Percentiles rank a stretch among this genome's conserved stretches.
Evolutionary conservation across 495 filamentous ascomycete species (phyloP).

Genomic region (Hypoxylon crocopeplum): DNA sequence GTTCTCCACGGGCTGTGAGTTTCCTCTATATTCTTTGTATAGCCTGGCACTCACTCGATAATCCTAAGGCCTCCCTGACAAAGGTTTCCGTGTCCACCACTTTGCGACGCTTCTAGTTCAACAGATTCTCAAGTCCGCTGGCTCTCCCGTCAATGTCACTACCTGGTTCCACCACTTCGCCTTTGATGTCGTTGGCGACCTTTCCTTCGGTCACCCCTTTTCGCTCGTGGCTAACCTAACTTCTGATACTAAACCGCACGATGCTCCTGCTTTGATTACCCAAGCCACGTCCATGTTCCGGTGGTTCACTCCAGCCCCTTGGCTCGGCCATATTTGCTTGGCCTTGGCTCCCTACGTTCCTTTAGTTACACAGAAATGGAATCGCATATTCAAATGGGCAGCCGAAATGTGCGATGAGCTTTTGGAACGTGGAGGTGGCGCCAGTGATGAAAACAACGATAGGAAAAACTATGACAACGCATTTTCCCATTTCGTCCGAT

Average conservation of each 20-base stretch:
- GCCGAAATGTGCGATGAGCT: background rate
- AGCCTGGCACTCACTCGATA: too few species aligned
- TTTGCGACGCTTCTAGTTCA: background rate
- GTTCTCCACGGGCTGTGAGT: background rate
- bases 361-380: slow-evolving; percentile 2
- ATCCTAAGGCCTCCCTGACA: background rate
- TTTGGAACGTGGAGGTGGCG: background rate
- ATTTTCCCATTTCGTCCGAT: slow-evolving; percentile 2
- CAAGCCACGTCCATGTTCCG: slow-evolving; percentile 3
- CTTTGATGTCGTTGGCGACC: slow-evolving; percentile 62
- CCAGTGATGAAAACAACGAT: background rate
- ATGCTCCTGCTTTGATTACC: background rate
- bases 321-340: background rate
- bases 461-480: background rate
- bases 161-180: slow-evolving; percentile 55
- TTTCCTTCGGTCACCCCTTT: slow-evolving; percentile 57
- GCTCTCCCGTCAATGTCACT: slow-evolving; percentile 45
- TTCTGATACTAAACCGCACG: background rate
- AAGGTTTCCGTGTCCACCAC: background rate
- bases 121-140: background rate
- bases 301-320: slow-evolving; percentile 3
- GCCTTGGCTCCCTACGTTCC: background rate
- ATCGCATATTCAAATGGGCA: background rate
- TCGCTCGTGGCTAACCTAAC: background rate
- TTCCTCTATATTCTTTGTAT: background rate